A percentile compares a stretch with the other conserved stretches of the same genome.
Conservation (phyloP, 805 yeast genomes). For the Nematodospora valgi region DNA sequence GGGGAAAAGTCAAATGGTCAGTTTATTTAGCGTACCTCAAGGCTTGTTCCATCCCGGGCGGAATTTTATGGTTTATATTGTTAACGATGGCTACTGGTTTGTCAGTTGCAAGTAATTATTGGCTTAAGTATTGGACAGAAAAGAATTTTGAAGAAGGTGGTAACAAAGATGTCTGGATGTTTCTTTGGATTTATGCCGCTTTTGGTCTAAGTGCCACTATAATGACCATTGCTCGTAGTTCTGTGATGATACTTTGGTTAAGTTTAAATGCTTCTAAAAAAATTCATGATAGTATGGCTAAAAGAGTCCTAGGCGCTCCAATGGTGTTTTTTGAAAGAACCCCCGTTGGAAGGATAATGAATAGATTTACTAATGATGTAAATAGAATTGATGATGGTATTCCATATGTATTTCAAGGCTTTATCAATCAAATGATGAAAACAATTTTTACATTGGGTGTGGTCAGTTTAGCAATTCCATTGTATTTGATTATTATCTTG, state of each 20-base stretch:
- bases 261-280: constrained; percentile 54
- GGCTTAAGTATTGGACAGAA: constrained; percentile 73
- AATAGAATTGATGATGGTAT: constrained; percentile 52
- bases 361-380: constrained; percentile 64
- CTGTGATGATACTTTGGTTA: constrained; percentile 50
- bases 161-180: constrained; percentile 43
- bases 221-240: constrained; percentile 43
- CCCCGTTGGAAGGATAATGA: constrained; percentile 63
- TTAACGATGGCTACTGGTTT: constrained; percentile 20
- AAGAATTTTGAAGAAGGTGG: constrained; percentile 35
- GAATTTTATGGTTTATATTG: constrained; percentile 31
- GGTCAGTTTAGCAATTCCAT: constrained; percentile 53
- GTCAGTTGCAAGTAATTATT: constrained; percentile 49
- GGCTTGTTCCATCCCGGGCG: constrained; percentile 56
- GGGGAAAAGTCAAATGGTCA: constrained; percentile 54
- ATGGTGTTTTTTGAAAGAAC: constrained; percentile 69
- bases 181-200: constrained; percentile 51
- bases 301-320: constrained; percentile 53
- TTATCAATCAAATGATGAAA: constrained; percentile 42
- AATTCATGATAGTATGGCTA: constrained; percentile 57
- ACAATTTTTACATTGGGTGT: constrained; percentile 50
- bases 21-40: constrained; percentile 54
- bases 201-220: constrained; percentile 54
- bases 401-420: constrained; percentile 51
- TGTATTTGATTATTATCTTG: constrained; percentile 45